These are phyloP conservation scores for Neurospora sp. DNA, from an alignment of 2,329 filamentous ascomycete genomes.

Conservation along the genomic window DNA sequence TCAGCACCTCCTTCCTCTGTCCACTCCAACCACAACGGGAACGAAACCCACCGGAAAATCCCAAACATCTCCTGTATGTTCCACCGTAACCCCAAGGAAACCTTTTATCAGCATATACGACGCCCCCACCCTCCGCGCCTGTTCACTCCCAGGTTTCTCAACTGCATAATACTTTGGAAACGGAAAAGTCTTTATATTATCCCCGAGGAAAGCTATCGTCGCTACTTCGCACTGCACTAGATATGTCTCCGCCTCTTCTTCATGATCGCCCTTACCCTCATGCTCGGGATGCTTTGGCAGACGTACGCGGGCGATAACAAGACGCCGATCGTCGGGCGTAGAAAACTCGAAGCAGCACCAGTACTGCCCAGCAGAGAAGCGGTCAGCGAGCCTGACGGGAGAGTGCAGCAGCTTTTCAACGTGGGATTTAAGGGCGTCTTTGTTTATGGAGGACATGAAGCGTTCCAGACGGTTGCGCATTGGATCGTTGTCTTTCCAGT, in stretches of 20 bases:
- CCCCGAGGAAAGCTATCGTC: constrained; percentile 13
- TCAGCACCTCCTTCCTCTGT: constrained; percentile 7
- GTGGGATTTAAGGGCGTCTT: background rate
- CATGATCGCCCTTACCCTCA: constrained; percentile 1
- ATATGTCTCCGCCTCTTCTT: background rate
- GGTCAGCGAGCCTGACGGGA: constrained; percentile 14
- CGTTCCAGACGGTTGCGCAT: background rate
- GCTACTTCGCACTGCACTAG: constrained; percentile 14
- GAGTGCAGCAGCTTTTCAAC: background rate
- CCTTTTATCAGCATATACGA: constrained; percentile 21
- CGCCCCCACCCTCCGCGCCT: constrained; percentile 13
- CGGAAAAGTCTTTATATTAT: constrained; percentile 3
- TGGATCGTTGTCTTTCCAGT: constrained; percentile 1
- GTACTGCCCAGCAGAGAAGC: constrained; percentile 22
- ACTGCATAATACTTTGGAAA: constrained; percentile 16
- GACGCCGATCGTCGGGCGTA: constrained; percentile 10
- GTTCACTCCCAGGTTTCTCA: constrained; percentile 9
- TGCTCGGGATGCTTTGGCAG: constrained; percentile 16
- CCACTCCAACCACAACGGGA: background rate
- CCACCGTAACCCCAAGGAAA: constrained; percentile 17
- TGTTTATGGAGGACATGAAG: background rate
- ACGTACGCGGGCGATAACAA: constrained; percentile 18
- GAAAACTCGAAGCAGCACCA: constrained; percentile 20
- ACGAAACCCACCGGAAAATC: constrained; percentile 12
- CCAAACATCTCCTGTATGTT: constrained; percentile 15